A percentile compares a stretch with the other conserved stretches of the same genome.
These are phyloP conservation scores for Clathrospora elynae DNA, from an alignment of 2,329 filamentous ascomycete species.

Conservation along the genomic window DNA sequence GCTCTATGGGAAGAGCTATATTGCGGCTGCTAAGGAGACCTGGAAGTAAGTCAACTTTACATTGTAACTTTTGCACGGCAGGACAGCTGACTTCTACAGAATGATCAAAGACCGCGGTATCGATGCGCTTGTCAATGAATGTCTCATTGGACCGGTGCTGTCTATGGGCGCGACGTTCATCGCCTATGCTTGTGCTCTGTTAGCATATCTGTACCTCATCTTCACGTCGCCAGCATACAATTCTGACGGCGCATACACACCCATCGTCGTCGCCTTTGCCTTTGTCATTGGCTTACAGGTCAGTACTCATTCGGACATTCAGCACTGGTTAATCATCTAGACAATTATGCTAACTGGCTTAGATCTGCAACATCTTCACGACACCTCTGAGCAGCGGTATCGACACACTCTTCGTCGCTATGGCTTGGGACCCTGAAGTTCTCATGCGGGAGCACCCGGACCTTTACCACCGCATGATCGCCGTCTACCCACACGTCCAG, in stretches of 20 bases:
- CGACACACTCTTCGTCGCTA: constrained; percentile 87
- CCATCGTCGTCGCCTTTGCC: constrained; percentile 79
- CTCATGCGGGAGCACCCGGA: constrained; percentile 81
- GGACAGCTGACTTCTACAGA: constrained; percentile 33
- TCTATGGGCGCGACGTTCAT: constrained; percentile 83
- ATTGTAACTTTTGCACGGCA: not conserved
- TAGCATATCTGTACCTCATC: constrained; percentile 84
- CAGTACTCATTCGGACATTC: constrained; percentile 60
- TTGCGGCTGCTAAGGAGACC: constrained; percentile 84
- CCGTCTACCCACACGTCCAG: constrained; percentile 83
- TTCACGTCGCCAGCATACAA: constrained; percentile 85
- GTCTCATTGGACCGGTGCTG: constrained; percentile 66
- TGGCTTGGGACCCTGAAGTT: constrained; percentile 70
- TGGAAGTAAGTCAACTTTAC: constrained; percentile 66
- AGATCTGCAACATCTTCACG: constrained; percentile 80
- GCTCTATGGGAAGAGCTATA: constrained; percentile 86
- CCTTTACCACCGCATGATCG: constrained; percentile 77
- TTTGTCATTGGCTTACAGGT: constrained; percentile 92
- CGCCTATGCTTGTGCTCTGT: constrained; percentile 77
- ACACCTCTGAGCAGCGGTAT: constrained; percentile 87
- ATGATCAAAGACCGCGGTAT: constrained; percentile 93
- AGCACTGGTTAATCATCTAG: not conserved
- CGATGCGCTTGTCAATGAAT: constrained; percentile 88
- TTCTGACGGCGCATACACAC: constrained; percentile 67
- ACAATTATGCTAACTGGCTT: not conserved